Percentiles rank a stretch among this genome's conserved stretches.
phyloP scores from a whole-genome alignment of 2,329 filamentous ascomycete species.

The Colletotrichum lentis region DNA sequence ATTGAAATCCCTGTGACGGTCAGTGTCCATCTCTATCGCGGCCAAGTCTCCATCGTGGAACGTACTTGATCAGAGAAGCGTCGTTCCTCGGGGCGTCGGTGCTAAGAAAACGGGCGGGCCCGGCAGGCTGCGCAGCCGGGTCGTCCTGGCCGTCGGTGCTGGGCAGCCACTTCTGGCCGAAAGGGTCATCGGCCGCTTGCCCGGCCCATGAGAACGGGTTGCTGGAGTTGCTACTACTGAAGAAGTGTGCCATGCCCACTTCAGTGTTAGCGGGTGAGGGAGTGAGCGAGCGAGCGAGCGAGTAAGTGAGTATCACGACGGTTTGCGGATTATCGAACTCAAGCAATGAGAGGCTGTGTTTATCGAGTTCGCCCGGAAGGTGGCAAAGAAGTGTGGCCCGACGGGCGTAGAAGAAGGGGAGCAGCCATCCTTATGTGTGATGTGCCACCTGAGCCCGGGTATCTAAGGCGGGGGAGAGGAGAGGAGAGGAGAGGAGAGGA shows the following conservation, averaged over 20 bases:
- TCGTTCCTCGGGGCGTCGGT: slow-evolving; percentile 1
- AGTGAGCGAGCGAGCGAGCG: too few relatives aligned
- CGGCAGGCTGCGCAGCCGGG: neutral
- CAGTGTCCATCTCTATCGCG: neutral
- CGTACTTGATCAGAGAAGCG: slow-evolving; percentile 22
- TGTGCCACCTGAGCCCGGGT: neutral
- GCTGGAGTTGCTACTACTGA: neutral
- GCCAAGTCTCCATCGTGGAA: neutral
- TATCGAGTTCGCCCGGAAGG: neutral
- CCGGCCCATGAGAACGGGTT: slow-evolving; percentile 20
- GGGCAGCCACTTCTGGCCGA: slow-evolving; percentile 5
- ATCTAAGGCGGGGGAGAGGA: neutral
- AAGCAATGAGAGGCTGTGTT: slow-evolving; percentile 24
- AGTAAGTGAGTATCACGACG: neutral
- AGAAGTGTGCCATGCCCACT: slow-evolving; percentile 26
- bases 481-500: too few relatives aligned
- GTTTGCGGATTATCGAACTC: neutral
- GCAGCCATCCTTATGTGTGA: slow-evolving; percentile 12
- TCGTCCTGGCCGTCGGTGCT: neutral
- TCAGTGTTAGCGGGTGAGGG: neutral
- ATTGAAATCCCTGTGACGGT: slow-evolving; percentile 19
- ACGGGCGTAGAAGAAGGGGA: neutral
- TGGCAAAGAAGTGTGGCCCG: neutral
- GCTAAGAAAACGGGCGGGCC: slow-evolving; percentile 9
- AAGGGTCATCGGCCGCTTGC: slow-evolving; percentile 8